These are phyloP conservation scores for Fusarium cyanostomum DNA, from an alignment of 2,329 filamentous ascomycete genomes.

Conservation along the genomic window DNA sequence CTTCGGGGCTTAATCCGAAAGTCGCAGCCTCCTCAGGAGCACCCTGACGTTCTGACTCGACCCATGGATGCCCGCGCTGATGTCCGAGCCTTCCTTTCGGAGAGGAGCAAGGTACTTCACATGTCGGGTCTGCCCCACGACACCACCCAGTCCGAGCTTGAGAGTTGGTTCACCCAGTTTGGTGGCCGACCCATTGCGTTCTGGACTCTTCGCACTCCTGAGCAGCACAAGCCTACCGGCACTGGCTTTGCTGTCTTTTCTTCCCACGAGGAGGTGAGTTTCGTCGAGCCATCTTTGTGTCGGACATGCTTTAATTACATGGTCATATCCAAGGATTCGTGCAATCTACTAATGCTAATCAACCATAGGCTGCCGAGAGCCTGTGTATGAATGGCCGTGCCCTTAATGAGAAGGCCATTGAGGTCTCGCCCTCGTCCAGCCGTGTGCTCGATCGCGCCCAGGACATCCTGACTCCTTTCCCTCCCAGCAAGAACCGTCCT, in stretches of 20 bases:
- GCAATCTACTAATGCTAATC: slow-evolving; percentile 16
- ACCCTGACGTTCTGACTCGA: slow-evolving; percentile 91
- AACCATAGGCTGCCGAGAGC: slow-evolving; percentile 85
- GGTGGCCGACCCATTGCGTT: slow-evolving; percentile 97
- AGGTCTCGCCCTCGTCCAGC: slow-evolving; percentile 97
- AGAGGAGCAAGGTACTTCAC: slow-evolving; percentile 97
- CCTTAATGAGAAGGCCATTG: slow-evolving; percentile 98
- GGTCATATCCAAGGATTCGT: background rate
- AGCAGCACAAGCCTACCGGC: slow-evolving; percentile 99
- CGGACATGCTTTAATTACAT: background rate
- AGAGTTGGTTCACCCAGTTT: slow-evolving; percentile 99
- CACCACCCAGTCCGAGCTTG: slow-evolving; percentile 96
- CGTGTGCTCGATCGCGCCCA: slow-evolving; percentile 94
- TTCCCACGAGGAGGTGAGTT: slow-evolving; percentile 94
- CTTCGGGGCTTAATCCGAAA: slow-evolving; percentile 93
- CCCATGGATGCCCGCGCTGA: slow-evolving; percentile 98
- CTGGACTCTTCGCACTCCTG: slow-evolving; percentile 96
- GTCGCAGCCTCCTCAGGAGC: slow-evolving; percentile 91
- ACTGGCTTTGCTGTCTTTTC: slow-evolving; percentile 99
- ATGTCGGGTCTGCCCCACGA: slow-evolving; percentile 98
- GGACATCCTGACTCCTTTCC: slow-evolving; percentile 96
- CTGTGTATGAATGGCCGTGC: slow-evolving; percentile 99
- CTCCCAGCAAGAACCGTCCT: slow-evolving; percentile 97
- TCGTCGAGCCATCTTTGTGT: background rate
- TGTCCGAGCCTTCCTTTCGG: slow-evolving; percentile 93